Percentiles rank a stretch among this genome's conserved stretches.
Evolutionary conservation across 2,329 filamentous ascomycete genomes (phyloP).

Genomic region (Fragosphaeria purpurea): DNA sequence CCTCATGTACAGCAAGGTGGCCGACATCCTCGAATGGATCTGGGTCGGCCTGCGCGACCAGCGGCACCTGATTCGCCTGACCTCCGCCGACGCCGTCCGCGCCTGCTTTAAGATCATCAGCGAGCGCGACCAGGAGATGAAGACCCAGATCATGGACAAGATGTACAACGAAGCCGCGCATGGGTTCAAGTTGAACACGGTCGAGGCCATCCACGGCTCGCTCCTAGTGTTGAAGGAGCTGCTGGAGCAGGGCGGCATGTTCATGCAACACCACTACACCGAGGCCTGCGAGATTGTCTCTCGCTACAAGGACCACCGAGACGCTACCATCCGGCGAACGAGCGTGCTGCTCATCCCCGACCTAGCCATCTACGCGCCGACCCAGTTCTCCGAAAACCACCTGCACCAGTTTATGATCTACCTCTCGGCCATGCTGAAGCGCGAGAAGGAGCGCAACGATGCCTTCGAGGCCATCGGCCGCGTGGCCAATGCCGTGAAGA

Average conservation of each 20-base stretch:
- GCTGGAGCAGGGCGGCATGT: conserved; percentile 93
- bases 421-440: conserved; percentile 84
- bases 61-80: conserved; percentile 83
- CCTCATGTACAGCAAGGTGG: conserved; percentile 88
- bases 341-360: conserved; percentile 87
- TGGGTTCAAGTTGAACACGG: conserved; percentile 68
- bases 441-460: conserved; percentile 86
- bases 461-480: conserved; percentile 94
- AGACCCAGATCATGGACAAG: conserved; percentile 77
- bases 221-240: conserved; percentile 87
- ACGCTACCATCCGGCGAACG: conserved; percentile 77
- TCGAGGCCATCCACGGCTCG: conserved; percentile 90
- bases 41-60: conserved; percentile 89
- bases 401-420: conserved; percentile 97
- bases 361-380: conserved; percentile 82
- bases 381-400: conserved; percentile 78
- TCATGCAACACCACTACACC: conserved; percentile 91
- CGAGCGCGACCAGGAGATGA: conserved; percentile 80
- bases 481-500: conserved; percentile 91
- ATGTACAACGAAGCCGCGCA: conserved; percentile 79
- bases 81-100: conserved; percentile 84
- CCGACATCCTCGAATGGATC: conserved; percentile 90
- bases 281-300: conserved; percentile 89
- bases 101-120: conserved; percentile 94
- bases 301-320: conserved; percentile 85